These are phyloP conservation scores for Cucurbita moschata DNA, from an alignment of 306 rosid species.

Conservation along the genomic window DNA sequence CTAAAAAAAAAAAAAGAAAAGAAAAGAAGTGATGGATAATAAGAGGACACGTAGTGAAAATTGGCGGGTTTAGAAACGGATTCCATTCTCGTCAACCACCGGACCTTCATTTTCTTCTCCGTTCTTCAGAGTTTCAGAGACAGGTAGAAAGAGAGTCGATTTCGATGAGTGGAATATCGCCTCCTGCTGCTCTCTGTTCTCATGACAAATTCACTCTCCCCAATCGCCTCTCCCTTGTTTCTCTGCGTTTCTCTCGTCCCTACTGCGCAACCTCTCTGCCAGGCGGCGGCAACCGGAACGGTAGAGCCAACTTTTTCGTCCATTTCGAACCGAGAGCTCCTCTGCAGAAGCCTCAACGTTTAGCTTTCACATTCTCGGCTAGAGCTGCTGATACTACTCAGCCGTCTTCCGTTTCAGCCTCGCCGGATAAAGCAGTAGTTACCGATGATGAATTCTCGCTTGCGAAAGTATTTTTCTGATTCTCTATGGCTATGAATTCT, in stretches of 20 bases:
- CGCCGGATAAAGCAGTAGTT: slow-evolving; percentile 23
- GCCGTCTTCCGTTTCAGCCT: slow-evolving; percentile 29
- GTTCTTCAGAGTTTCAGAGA: background rate
- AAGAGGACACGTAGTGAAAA: background rate
- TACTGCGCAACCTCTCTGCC: background rate
- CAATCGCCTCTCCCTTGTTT: slow-evolving; percentile 13
- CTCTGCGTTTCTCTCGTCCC: slow-evolving; percentile 7
- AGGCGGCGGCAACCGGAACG: background rate
- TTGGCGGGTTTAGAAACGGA: slow-evolving; percentile 5
- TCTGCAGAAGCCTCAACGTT: background rate
- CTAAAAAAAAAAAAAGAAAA: too few relatives aligned
- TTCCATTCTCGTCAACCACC: background rate
- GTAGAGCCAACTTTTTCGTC: slow-evolving; percentile 5
- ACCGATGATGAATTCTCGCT: slow-evolving; percentile 56
- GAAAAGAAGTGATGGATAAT: background rate
- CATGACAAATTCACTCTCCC: slow-evolving; percentile 1
- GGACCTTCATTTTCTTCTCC: background rate
- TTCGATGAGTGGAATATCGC: slow-evolving; percentile 11
- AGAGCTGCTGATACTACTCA: slow-evolving; percentile 62
- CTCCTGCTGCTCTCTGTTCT: slow-evolving; percentile 2
- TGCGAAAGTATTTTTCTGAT: slow-evolving; percentile 33
- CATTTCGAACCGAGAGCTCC: slow-evolving; percentile 9
- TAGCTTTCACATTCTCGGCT: slow-evolving; percentile 10
- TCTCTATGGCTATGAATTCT: background rate
- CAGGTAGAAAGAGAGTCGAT: background rate